Conservation (phyloP, 345 rosid species). For the Erysimum cheiranthoides region DNA sequence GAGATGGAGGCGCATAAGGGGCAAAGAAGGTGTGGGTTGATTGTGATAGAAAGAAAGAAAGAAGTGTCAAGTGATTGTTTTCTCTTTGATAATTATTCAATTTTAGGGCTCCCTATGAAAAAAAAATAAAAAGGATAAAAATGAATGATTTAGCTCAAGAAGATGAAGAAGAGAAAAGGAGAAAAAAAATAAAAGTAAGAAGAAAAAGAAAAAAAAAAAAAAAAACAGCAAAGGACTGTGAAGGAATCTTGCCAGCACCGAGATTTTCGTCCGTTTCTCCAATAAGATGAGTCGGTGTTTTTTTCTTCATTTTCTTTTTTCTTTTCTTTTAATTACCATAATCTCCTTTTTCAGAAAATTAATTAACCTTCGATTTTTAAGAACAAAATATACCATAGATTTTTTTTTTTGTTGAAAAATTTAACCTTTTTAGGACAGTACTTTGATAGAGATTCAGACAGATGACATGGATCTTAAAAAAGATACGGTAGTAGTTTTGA, state of each 20-base stretch:
- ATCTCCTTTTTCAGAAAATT: conserved; percentile 23
- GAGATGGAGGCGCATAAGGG: conserved; percentile 41
- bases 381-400: background rate
- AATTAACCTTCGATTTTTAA: background rate
- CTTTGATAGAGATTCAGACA: conserved; percentile 42
- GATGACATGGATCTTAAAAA: conserved; percentile 43
- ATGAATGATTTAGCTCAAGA: conserved; percentile 18
- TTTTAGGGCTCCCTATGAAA: conserved; percentile 20
- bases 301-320: background rate
- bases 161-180: conserved; percentile 4
- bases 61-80: conserved; percentile 46
- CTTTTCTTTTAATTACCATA: background rate
- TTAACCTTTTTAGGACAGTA: conserved; percentile 42
- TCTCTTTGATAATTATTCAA: conserved; percentile 30
- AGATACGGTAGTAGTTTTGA: conserved; percentile 39
- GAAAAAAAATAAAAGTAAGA: no score
- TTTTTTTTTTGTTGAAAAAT: conserved; percentile 3
- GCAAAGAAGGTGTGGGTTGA: conserved; percentile 45
- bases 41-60: conserved; percentile 38
- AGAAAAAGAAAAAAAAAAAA: background rate
- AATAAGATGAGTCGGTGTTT: conserved; percentile 51
- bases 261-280: conserved; percentile 63
- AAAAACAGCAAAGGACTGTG: conserved; percentile 41
- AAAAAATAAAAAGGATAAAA: conserved; percentile 14
- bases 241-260: conserved; percentile 83